phyloP scores from a whole-genome alignment of 2,329 filamentous ascomycete genomes.

The Geoglossum cookeanum region DNA sequence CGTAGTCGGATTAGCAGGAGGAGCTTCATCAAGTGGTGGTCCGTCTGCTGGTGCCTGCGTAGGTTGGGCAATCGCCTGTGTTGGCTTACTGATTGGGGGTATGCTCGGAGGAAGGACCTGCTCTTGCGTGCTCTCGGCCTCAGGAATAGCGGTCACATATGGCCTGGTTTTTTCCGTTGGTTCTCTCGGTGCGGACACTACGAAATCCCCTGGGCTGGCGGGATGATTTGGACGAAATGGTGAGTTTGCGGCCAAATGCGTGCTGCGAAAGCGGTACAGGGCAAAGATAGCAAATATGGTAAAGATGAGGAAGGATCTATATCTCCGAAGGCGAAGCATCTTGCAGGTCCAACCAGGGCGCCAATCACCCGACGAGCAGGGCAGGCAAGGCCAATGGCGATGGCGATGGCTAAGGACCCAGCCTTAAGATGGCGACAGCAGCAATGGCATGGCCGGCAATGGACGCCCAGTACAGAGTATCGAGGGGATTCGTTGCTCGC shows the following conservation, averaged over 20 bases:
- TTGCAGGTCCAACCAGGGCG: not conserved
- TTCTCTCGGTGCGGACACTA: not conserved
- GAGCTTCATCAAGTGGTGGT: not conserved
- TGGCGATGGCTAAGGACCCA: not conserved
- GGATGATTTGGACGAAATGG: not conserved
- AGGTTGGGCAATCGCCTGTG: not conserved
- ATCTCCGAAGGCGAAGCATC: conserved; percentile 30
- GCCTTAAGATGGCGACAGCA: not conserved
- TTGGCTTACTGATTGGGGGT: not conserved
- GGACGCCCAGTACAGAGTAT: not conserved
- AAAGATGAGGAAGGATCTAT: conserved; percentile 27
- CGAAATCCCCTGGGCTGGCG: conserved; percentile 1
- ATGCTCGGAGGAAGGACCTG: not conserved
- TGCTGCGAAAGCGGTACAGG: conserved; percentile 31
- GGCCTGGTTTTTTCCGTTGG: conserved; percentile 2
- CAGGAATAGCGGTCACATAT: not conserved
- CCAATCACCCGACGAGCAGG: not conserved
- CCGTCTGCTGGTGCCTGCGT: not conserved
- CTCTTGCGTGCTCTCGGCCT: not conserved
- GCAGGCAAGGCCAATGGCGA: too few relatives aligned
- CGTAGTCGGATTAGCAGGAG: not conserved
- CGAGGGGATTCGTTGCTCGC: not conserved
- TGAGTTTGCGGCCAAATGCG: conserved; percentile 11
- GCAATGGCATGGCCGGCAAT: not conserved
- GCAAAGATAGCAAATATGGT: conserved; percentile 24